Percentiles rank a stretch among this genome's conserved stretches.
Evolutionary conservation across 2,329 filamentous ascomycete species (phyloP).

Genomic region (Penicillium psychrosexuale): DNA sequence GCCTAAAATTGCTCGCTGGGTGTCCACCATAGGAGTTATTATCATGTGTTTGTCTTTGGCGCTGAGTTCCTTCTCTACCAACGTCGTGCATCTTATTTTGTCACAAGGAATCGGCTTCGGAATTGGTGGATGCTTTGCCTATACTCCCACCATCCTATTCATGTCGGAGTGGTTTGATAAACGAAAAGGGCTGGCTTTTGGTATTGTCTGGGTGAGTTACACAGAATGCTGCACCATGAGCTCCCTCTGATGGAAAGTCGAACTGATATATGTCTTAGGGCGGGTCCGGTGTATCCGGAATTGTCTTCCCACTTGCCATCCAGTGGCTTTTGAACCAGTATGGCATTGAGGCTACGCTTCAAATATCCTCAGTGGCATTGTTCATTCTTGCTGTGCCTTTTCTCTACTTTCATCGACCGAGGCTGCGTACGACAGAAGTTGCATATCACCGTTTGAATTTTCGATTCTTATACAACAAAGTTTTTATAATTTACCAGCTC

Average conservation of each 20-base stretch:
- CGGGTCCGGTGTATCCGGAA: slow-evolving; percentile 32
- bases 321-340: slow-evolving; percentile 32
- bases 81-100: slow-evolving; percentile 40
- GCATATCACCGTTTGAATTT: slow-evolving; percentile 30
- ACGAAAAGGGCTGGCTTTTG: slow-evolving; percentile 50
- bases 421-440: slow-evolving; percentile 21
- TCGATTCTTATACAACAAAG: slow-evolving; percentile 29
- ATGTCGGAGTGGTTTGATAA: slow-evolving; percentile 53
- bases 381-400: slow-evolving; percentile 42
- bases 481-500: slow-evolving; percentile 38
- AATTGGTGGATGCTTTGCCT: slow-evolving; percentile 47
- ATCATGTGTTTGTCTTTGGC: slow-evolving; percentile 36
- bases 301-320: slow-evolving; percentile 31
- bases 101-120: slow-evolving; percentile 42
- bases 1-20: slow-evolving; percentile 29
- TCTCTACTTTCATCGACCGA: slow-evolving; percentile 32
- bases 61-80: slow-evolving; percentile 40
- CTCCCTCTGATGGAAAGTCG: background rate
- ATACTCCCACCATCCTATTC: slow-evolving; percentile 46
- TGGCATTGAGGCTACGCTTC: slow-evolving; percentile 25
- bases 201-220: slow-evolving; percentile 44
- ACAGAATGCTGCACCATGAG: background rate
- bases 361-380: slow-evolving; percentile 25
- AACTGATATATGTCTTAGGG: slow-evolving; percentile 16
- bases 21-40: slow-evolving; percentile 34